Base-by-base conservation (phyloP, 108 stramenopile genomes). In the Pseudonitzschia multiseries region DNA sequence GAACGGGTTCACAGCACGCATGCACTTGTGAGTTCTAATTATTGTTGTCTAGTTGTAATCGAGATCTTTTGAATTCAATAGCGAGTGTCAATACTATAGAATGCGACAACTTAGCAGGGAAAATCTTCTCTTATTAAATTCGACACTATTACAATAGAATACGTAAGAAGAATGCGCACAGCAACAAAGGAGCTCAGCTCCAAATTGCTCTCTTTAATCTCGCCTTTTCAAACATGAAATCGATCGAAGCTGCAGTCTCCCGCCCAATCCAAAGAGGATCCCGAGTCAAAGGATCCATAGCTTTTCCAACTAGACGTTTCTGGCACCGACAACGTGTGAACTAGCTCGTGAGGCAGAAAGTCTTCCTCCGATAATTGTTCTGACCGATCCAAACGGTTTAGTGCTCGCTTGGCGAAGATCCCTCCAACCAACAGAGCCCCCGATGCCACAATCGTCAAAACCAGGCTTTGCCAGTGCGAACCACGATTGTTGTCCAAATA, bases 291-390 rank as follows among this genome's bases (percentile, higher is more conserved):
- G 18, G 70, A 71, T 41, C 57, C 57, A 21, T 64, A 64, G 24
- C 48, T 33, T 15, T 20, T 15, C 21, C 46, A 20, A 60, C 57
- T 57, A 13, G 10, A 42, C 17, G 41, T 50, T n/a, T 57, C 57
- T 10, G 20, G 22, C 5, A 20, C 20, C 32, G 61, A 20, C 27
- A 28, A 28, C 6, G 73, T 74, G 46, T 67, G 56, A 10, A 65
- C 73, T 12, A 74, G 18, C 36, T 74, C 66, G 36, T 57, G 56
- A 10, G 65, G 65, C 33, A 74, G 46, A 26, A 24, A 66, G 32
- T 67, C 73, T 56, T 81, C 89, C 32, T 80, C 62, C 63, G 86
- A 84, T 22, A 81, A 74, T 22, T 60, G 52, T 66, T 89, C 85
- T 81, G 86, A 87, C 22, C 27, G 36, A 32, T 69, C 68, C 22